Conservation (phyloP, 306 rosid species). For the Quercus parvula region DNA sequence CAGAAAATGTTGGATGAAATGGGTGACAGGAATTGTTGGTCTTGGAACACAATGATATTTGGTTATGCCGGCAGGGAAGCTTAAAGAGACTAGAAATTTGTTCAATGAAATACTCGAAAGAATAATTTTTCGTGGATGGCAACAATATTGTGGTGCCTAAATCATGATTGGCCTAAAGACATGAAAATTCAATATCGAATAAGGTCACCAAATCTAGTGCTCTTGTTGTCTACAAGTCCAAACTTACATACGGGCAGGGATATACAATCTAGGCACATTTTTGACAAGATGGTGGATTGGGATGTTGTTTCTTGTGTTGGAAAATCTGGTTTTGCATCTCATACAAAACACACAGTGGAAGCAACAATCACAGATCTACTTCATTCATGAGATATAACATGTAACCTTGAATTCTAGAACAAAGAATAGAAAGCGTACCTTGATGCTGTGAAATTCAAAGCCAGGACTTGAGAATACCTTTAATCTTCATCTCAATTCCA, state of each 20-base stretch:
- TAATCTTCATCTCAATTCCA: no score
- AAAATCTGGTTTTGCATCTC: no score
- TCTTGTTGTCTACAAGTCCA: conserved; percentile 11
- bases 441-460: no score
- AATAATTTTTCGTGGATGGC: conserved; percentile 68
- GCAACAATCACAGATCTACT: no score
- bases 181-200: conserved; percentile 39
- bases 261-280: no score
- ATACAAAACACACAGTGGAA: no score
- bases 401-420: no score
- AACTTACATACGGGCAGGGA: conserved; percentile 23
- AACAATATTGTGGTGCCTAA: conserved; percentile 39
- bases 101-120: conserved; percentile 57
- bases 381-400: no score
- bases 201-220: conserved; percentile 37
- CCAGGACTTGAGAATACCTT: no score
- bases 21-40: conserved; percentile 51
- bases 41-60: conserved; percentile 63
- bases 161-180: conserved; percentile 26
- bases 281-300: no score
- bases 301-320: no score
- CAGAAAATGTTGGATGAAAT: conserved; percentile 46
- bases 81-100: conserved; percentile 48
- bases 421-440: no score
- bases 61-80: conserved; percentile 36